Evolutionary conservation across 345 rosid genomes (phyloP).

Genomic region (Gossypium herbaceum): DNA sequence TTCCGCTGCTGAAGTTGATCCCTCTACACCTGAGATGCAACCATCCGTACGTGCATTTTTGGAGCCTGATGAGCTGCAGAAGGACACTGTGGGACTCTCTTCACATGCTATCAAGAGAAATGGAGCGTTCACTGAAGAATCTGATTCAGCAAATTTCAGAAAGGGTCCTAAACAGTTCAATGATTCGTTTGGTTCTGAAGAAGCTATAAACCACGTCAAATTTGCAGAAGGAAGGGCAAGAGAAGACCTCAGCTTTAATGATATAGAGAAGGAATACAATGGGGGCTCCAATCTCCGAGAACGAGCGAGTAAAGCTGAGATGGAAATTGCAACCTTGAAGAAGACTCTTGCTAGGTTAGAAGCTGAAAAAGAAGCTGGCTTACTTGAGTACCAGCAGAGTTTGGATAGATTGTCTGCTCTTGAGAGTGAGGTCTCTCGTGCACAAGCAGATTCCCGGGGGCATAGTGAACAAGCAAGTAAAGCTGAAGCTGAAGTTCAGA

Average conservation of each 20-base stretch:
- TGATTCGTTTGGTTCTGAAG: constrained; percentile 42
- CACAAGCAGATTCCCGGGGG: constrained; percentile 59
- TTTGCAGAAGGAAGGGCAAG: constrained; percentile 60
- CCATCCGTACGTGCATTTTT: constrained; percentile 41
- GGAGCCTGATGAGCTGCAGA: constrained; percentile 54
- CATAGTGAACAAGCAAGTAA: constrained; percentile 59
- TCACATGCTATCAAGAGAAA: constrained; percentile 44
- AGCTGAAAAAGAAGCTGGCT: constrained; percentile 81
- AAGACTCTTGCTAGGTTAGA: constrained; percentile 78
- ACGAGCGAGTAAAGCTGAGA: constrained; percentile 57
- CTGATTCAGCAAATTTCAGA: constrained; percentile 40
- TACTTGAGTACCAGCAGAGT: constrained; percentile 64
- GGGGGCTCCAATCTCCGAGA: constrained; percentile 37
- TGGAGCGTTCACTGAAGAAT: constrained; percentile 62
- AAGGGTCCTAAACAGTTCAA: constrained; percentile 56
- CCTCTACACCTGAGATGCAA: constrained; percentile 68
- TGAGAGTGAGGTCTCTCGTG: constrained; percentile 66
- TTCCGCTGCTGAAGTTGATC: constrained; percentile 48
- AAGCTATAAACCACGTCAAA: constrained; percentile 21
- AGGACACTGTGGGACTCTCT: constrained; percentile 55
- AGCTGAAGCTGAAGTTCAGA: constrained; percentile 74
- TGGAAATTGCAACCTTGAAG: constrained; percentile 66
- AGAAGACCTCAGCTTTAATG: constrained; percentile 65
- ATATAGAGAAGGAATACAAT: constrained; percentile 36
- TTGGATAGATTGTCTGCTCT: constrained; percentile 64